Evolutionary conservation across 2,329 filamentous ascomycete genomes (phyloP).

Genomic region (Diaporthe citri): DNA sequence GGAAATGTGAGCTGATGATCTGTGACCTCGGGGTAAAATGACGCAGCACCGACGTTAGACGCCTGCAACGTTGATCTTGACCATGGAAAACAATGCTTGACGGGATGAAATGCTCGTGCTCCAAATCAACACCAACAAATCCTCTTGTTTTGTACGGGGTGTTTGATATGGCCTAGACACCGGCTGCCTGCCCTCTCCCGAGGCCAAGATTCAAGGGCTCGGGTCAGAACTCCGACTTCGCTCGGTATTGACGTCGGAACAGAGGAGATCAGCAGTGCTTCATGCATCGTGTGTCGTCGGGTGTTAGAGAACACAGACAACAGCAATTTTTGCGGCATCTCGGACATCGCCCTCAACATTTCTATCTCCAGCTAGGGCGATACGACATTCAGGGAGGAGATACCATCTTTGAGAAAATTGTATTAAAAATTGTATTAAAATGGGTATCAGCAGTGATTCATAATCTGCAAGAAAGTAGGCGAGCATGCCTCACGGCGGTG

Average conservation of each 20-base stretch:
- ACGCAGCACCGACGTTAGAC: slow-evolving; percentile 16
- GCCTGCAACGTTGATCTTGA: slow-evolving; percentile 13
- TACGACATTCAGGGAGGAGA: background rate
- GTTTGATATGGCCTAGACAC: background rate
- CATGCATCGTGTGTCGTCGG: background rate
- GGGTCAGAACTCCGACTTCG: too few relatives aligned
- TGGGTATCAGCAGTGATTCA: background rate
- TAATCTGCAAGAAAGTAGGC: background rate
- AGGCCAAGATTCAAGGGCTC: too few relatives aligned
- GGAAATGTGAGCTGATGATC: slow-evolving; percentile 17
- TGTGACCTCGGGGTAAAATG: slow-evolving; percentile 21
- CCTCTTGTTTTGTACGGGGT: background rate
- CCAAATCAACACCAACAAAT: background rate
- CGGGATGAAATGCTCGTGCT: background rate
- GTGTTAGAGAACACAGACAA: background rate
- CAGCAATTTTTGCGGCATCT: background rate
- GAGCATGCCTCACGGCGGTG: background rate
- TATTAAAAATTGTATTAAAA: background rate
- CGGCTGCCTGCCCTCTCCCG: background rate
- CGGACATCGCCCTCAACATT: background rate
- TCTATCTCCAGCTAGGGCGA: background rate
- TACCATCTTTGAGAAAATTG: background rate
- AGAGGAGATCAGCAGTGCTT: background rate
- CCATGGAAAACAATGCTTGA: background rate
- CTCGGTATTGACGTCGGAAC: too few relatives aligned